Conservation (phyloP, 139 green algal species). For the Bryopsis sp. region DNA sequence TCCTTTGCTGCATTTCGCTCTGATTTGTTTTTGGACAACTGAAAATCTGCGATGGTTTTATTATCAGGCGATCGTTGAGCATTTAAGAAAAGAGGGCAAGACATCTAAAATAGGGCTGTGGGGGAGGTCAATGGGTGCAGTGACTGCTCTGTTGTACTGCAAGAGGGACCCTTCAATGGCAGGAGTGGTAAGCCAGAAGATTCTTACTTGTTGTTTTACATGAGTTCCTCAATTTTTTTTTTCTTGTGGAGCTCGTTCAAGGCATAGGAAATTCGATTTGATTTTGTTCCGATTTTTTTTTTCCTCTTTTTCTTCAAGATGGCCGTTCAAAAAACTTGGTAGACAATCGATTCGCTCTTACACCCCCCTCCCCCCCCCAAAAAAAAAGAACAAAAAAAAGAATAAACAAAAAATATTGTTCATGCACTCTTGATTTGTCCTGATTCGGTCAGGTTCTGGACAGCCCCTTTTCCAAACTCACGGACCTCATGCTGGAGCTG, state of each 20-base stretch:
- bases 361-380: too few relatives aligned
- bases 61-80: constrained; percentile 28
- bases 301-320: too few relatives aligned
- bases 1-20: too few relatives aligned
- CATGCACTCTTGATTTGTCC: constrained; percentile 1
- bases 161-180: constrained; percentile 55
- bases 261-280: too few relatives aligned
- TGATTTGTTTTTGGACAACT: too few relatives aligned
- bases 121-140: constrained; percentile 91
- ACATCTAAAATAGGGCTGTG: constrained; percentile 80
- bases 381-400: too few relatives aligned
- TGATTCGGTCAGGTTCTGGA: constrained; percentile 70
- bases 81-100: constrained; percentile 30
- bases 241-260: too few relatives aligned
- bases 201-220: neutral
- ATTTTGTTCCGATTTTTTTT: too few relatives aligned
- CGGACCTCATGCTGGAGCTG: constrained; percentile 84
- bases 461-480: constrained; percentile 79
- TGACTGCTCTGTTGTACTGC: constrained; percentile 83
- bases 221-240: neutral
- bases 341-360: too few relatives aligned
- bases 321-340: too few relatives aligned
- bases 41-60: too few relatives aligned
- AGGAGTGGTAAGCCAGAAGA: constrained; percentile 52
- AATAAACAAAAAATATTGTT: too few relatives aligned